These are phyloP conservation scores for Cyphellophora attinorum DNA, from an alignment of 2,329 filamentous ascomycete genomes.

Conservation along the genomic window DNA sequence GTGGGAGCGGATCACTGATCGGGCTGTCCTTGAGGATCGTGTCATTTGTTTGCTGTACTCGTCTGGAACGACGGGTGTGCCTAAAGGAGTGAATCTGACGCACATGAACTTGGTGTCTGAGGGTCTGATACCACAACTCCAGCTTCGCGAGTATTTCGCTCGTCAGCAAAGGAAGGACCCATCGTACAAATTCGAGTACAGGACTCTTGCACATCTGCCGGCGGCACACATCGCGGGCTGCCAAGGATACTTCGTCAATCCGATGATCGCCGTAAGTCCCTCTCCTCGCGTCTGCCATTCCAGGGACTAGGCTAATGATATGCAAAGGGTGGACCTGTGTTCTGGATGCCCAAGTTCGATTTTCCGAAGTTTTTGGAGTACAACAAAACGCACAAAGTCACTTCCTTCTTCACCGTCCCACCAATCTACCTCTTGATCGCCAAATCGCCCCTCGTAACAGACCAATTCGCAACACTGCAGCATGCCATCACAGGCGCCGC, in stretches of 20 bases:
- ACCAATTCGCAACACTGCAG: conserved; percentile 44
- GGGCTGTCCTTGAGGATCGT: conserved; percentile 34
- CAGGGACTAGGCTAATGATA: too few relatives aligned
- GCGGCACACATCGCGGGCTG: conserved; percentile 39
- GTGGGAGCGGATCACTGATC: conserved; percentile 48
- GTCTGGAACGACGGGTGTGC: conserved; percentile 23
- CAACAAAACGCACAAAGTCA: conserved; percentile 41
- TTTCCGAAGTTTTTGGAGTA: conserved; percentile 47
- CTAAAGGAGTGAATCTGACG: conserved; percentile 30
- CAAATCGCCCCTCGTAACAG: conserved; percentile 45
- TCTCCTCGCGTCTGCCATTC: too few relatives aligned
- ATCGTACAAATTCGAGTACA: conserved; percentile 20
- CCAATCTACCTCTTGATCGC: conserved; percentile 53
- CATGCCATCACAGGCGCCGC: conserved; percentile 46
- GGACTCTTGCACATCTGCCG: conserved; percentile 37
- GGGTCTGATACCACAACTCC: conserved; percentile 20
- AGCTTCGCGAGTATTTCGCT: conserved; percentile 17
- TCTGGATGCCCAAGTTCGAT: conserved; percentile 56
- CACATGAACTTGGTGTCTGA: conserved; percentile 35
- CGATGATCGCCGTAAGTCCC: conserved; percentile 36
- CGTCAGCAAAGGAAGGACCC: conserved; percentile 22
- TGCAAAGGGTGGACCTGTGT: conserved; percentile 41
- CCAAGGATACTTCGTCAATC: conserved; percentile 38
- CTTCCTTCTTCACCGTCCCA: conserved; percentile 50
- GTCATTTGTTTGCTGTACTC: conserved; percentile 26